Evolutionary conservation across 73 alveolate genomes (phyloP).

Genomic region (Paramecium octaurelia): DNA sequence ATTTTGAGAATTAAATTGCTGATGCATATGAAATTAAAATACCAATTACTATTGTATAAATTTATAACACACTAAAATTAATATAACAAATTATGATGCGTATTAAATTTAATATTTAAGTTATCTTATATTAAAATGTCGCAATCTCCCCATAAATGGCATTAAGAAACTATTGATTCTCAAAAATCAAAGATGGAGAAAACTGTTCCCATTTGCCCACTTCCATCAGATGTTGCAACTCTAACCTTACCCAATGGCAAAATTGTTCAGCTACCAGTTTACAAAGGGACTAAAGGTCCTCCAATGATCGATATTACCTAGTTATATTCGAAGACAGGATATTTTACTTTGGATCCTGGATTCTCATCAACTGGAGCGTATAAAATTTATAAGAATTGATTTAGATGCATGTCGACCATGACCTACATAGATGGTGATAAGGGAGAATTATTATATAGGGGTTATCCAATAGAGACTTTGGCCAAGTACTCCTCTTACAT

Average conservation of each 20-base stretch:
- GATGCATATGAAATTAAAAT: background rate
- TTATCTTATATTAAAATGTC: constrained; percentile 7
- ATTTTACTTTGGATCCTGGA: constrained; percentile 88
- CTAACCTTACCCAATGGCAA: constrained; percentile 78
- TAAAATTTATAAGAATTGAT: background rate
- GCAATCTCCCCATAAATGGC: constrained; percentile 40
- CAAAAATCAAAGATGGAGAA: constrained; percentile 39
- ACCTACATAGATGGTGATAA: constrained; percentile 89
- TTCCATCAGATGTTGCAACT: constrained; percentile 50
- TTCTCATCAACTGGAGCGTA: constrained; percentile 83
- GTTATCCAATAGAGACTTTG: constrained; percentile 81
- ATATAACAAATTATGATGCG: background rate
- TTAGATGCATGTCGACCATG: constrained; percentile 77
- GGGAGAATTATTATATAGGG: constrained; percentile 86
- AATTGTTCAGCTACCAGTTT: constrained; percentile 69
- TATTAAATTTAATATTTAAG: background rate
- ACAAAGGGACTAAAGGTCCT: constrained; percentile 80
- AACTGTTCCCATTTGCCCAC: constrained; percentile 40
- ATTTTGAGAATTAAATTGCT: background rate
- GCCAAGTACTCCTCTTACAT: constrained; percentile 81
- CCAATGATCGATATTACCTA: constrained; percentile 78
- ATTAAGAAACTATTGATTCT: constrained; percentile 26
- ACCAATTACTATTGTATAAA: background rate
- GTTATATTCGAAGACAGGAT: constrained; percentile 72
- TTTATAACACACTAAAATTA: background rate